Percentiles rank a stretch among this genome's conserved stretches.
phyloP scores from a whole-genome alignment of 2,329 filamentous ascomycete species.

The Aureobasidium lini region DNA sequence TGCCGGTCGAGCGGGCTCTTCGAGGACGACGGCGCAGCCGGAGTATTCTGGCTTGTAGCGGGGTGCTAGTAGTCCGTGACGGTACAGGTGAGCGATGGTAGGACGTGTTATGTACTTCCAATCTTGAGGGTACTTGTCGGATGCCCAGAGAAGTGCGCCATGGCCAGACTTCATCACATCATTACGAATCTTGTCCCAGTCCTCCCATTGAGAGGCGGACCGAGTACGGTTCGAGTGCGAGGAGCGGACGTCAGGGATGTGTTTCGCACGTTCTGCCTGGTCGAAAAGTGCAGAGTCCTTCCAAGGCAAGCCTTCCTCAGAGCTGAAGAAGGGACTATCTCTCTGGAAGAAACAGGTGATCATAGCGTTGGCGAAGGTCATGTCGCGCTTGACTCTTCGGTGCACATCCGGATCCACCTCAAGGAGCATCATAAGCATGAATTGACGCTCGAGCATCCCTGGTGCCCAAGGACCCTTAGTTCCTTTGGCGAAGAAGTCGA shows the following conservation, averaged over 20 bases:
- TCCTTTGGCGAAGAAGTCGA: conserved; percentile 9
- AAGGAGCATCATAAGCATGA: conserved; percentile 20
- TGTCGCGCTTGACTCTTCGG: conserved; percentile 33
- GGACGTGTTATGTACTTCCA: conserved; percentile 29
- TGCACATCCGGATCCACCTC: conserved; percentile 25
- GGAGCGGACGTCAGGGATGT: conserved; percentile 32
- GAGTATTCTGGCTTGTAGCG: conserved; percentile 24
- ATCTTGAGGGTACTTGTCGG: conserved; percentile 19
- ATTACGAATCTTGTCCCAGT: conserved; percentile 28
- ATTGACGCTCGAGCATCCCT: conserved; percentile 7
- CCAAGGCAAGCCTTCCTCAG: conserved; percentile 28
- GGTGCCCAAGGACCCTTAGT: conserved; percentile 5
- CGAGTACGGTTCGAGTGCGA: conserved; percentile 32
- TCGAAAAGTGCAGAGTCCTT: conserved; percentile 33
- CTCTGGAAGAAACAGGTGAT: conserved; percentile 33
- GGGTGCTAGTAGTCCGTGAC: conserved; percentile 36
- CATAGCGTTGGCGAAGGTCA: conserved; percentile 30
- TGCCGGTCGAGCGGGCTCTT: conserved; percentile 29
- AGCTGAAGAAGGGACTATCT: conserved; percentile 31
- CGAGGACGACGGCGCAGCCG: conserved; percentile 32
- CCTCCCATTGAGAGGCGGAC: conserved; percentile 26
- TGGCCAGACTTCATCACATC: conserved; percentile 7
- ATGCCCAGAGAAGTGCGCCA: background rate
- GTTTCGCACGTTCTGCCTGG: conserved; percentile 33
- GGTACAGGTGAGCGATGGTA: conserved; percentile 39